Percentiles rank a stretch among this genome's conserved stretches.
phyloP scores from a whole-genome alignment of 2,329 filamentous ascomycete genomes.

The Allantophomopsis lycopodina region DNA sequence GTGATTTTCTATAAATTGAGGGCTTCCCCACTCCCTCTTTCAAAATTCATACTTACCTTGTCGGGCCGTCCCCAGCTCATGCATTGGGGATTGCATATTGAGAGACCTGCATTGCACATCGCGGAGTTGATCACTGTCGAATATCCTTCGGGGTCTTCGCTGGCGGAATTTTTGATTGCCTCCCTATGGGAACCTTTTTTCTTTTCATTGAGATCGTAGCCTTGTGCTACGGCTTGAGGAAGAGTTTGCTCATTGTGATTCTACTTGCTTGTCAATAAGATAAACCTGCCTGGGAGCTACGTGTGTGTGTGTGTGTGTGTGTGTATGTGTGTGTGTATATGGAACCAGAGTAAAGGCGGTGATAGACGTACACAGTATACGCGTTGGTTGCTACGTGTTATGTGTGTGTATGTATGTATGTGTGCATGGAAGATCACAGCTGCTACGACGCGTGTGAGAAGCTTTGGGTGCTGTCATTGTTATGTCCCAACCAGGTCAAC shows the following conservation, averaged over 20 bases:
- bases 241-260: background rate
- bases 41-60: background rate
- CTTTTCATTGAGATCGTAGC: slow-evolving; percentile 1
- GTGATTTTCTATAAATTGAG: background rate
- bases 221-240: background rate
- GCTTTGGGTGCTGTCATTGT: no score
- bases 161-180: slow-evolving; percentile 31
- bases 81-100: slow-evolving; percentile 15
- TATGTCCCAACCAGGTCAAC: no score
- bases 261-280: no score
- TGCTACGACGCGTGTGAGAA: no score
- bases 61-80: background rate
- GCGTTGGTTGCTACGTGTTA: no score
- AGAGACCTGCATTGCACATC: slow-evolving; percentile 37
- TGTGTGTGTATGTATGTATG: no score
- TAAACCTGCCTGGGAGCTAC: no score
- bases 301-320: no score
- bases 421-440: no score
- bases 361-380: no score
- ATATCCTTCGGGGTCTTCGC: slow-evolving; percentile 30
- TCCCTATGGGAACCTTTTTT: slow-evolving; percentile 5
- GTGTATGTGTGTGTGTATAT: no score
- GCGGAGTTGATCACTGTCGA: slow-evolving; percentile 30
- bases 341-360: no score
- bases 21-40: background rate